Base-by-base conservation (phyloP, 176 grass and related monocot genomes). In the Oryza rufipogon region DNA sequence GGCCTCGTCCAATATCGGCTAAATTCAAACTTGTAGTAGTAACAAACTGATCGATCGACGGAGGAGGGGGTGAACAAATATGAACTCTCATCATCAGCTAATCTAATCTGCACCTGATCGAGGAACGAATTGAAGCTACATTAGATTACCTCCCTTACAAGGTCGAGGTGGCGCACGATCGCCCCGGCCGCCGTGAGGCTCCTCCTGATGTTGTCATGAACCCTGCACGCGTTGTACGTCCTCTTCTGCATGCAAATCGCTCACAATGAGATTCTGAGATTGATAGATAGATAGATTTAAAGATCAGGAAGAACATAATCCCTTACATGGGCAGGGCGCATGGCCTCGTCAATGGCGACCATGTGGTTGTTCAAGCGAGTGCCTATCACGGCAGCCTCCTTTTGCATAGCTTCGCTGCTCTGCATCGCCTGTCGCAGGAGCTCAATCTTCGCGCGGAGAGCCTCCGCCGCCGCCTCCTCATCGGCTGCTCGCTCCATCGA, bases 191-290 rank as follows among this genome's bases (percentile, higher is more conserved):
- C 45, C 46, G 0, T 26, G 58, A 67, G 45, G 77, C 70, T 80
- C 46, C 11, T 66, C 26, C 58, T 58, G 77, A 86, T 33, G 84
- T 80, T 86, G 58, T 80, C 56, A n/a, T 80, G 68, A 0, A 65
- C 42, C 30, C 42, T 49, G 30, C 30, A 26, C 25, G 75, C 83
- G 25, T 41, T 20, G 49, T 13, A 16, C 49, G 74, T 56, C 23
- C 66, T 78, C 46, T 12, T 67, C 83, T 85, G 74, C 34, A 70
- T 13, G 12, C 70, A 17, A 33, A 32, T 32, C 30, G 30, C 30
- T 32, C 30, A 32, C 30, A 32, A 28, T 28, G 28, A 28, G 30
- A 32, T 32, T 32, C 30, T 32, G 30, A 32, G 30, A 32, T 32
- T 32, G 30, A 32, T 32, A 32, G 30, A 34, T 13, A 6, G 9